Base-by-base conservation (phyloP, 805 yeast genomes). In the Candida sanyiensis region DNA sequence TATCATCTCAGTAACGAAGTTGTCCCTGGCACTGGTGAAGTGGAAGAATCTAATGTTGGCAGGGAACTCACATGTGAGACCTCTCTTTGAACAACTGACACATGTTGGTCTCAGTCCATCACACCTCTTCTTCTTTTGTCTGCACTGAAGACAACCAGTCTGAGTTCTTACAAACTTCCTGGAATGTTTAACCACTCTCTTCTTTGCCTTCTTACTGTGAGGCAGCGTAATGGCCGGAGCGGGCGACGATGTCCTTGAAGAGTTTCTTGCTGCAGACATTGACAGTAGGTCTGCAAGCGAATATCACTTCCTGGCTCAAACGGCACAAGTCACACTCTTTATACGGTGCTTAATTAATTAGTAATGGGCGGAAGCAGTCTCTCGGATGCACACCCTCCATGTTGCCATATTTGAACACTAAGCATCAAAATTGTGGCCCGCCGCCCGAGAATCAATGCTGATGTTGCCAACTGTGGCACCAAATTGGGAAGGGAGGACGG, bases 81-180 rank as follows among this genome's bases (percentile, higher is more conserved):
- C 55, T 37, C 49, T 52, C 29, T 51, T 54, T 4, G 23, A 29
- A 39, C 58, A 54, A 28, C 57, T 52, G 7, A 35, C 31, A 42
- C 58, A 54, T 2, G 30, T 32, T 6, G 58, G 58, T 38, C 48
- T 50, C n/a, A 28, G 32, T 31, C 56, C 54, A 43, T 52, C 57
- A 43, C 58, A 54, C 22, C 50, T 54, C 51, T 54, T 54, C 52
- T 54, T 54, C 47, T 54, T 54, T 10, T 52, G 56, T 20, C 58
- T 48, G 29, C 58, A 54, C 30, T 52, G 54, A 6, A 54, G 39
- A 39, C 58, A 54, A 2, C 58, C 58, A 4, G 48, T 48, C 35
- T 54, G 57, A 5, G 58, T 50, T 43, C 58, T 52, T 8, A 43
- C 49, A 33, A 54, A 54, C 35, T 49, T 49, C 35, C 41, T 54